Percentiles rank a stretch among this genome's conserved stretches.
phyloP scores from a whole-genome alignment of 371 early-diverging fungal species.

The Lichtheimia corymbifera region DNA sequence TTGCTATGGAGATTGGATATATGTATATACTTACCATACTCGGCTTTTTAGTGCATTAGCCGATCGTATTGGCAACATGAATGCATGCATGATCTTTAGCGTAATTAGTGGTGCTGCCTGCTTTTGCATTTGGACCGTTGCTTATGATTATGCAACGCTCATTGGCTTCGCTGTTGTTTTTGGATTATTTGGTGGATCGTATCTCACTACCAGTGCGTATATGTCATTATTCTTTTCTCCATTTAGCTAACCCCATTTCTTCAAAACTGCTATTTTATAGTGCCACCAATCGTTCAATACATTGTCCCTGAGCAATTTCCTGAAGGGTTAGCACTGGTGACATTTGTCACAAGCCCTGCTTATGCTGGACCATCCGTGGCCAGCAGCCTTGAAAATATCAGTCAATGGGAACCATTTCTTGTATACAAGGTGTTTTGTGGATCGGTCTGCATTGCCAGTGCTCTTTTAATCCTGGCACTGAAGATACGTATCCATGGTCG shows the following conservation, averaged over 20 bases:
- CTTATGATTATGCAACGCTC: conserved; percentile 32
- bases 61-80: conserved; percentile 48
- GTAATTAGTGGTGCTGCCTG: conserved; percentile 29
- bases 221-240: background rate
- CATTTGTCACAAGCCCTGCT: conserved; percentile 6
- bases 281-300: conserved; percentile 28
- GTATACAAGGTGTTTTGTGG: conserved; percentile 38
- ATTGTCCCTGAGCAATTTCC: conserved; percentile 23
- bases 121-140: conserved; percentile 53
- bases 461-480: conserved; percentile 23
- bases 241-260: conserved; percentile 21
- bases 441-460: conserved; percentile 20
- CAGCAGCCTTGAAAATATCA: conserved; percentile 30
- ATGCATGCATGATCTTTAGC: conserved; percentile 35
- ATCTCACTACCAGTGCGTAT: conserved; percentile 23
- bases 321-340: conserved; percentile 22
- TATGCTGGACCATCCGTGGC: conserved; percentile 29
- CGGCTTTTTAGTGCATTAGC: conserved; percentile 32
- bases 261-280: conserved; percentile 27
- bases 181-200: conserved; percentile 44
- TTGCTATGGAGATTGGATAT: background rate
- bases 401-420: conserved; percentile 22
- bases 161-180: conserved; percentile 36
- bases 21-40: background rate
- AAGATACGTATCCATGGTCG: conserved; percentile 16